A percentile compares a stretch with the other conserved stretches of the same genome.
Evolutionary conservation across 129 eudicot genomes (phyloP).

Genomic region (Helichrysum umbraculigerum): DNA sequence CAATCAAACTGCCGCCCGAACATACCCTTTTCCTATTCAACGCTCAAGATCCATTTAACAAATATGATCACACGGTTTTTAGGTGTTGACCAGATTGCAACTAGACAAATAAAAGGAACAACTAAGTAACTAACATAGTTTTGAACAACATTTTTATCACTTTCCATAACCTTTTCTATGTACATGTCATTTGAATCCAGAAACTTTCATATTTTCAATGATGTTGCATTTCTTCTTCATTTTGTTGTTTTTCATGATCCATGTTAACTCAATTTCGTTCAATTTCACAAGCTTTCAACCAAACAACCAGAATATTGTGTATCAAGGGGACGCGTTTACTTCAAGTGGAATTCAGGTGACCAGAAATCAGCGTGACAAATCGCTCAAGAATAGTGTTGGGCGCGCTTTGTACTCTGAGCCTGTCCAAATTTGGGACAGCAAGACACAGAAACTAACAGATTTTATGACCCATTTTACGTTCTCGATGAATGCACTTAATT

Average conservation of each 20-base stretch:
- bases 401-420: conserved; percentile 34
- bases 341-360: conserved; percentile 45
- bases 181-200: conserved; percentile 12
- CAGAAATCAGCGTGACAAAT: conserved; percentile 32
- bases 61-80: conserved; percentile 20
- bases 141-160: conserved; percentile 25
- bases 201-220: conserved; percentile 4
- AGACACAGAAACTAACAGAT: conserved; percentile 29
- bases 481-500: conserved; percentile 39
- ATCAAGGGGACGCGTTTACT: conserved; percentile 51
- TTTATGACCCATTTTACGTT: conserved; percentile 45
- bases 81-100: conserved; percentile 15
- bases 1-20: conserved; percentile 25
- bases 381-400: conserved; percentile 37
- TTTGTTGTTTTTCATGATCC: conserved; percentile 12
- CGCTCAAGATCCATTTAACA: conserved; percentile 16
- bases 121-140: conserved; percentile 19
- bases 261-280: conserved; percentile 31
- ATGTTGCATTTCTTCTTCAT: conserved; percentile 18
- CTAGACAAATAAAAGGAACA: conserved; percentile 22
- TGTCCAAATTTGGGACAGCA: conserved; percentile 40
- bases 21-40: conserved; percentile 6
- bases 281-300: conserved; percentile 40
- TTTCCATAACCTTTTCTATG: conserved; percentile 3
- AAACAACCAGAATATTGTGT: conserved; percentile 30